Percentiles rank a stretch among this genome's conserved stretches.
These are phyloP conservation scores for Microsporum audouinii DNA, from an alignment of 2,329 filamentous ascomycete genomes.

Conservation along the genomic window DNA sequence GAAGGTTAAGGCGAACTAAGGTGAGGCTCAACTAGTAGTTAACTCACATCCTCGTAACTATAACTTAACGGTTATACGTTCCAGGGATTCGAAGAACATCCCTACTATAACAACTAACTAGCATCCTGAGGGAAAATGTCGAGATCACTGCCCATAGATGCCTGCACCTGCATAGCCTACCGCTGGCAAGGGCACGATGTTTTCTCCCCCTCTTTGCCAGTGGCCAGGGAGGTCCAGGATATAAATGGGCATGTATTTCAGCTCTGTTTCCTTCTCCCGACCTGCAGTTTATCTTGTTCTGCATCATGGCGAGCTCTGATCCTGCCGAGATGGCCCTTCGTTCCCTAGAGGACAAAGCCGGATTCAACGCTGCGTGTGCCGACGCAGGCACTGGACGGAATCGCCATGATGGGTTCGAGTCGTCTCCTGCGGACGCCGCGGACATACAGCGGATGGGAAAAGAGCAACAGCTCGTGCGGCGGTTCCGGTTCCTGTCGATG, in stretches of 20 bases:
- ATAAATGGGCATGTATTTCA: not conserved
- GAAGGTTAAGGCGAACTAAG: no score
- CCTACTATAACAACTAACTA: no score
- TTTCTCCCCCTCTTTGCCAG: no score
- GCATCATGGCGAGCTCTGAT: not conserved
- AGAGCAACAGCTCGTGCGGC: constrained; percentile 12
- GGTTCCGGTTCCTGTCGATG: constrained; percentile 11
- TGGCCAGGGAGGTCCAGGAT: not conserved
- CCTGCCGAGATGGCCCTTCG: not conserved
- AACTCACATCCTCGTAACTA: no score
- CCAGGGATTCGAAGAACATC: no score
- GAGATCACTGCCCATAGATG: not conserved
- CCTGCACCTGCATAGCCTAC: not conserved
- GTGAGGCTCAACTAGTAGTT: no score
- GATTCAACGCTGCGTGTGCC: not conserved
- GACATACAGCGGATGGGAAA: constrained; percentile 14
- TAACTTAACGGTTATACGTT: no score
- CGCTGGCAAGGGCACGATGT: no score
- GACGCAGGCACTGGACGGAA: constrained; percentile 6
- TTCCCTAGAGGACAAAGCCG: not conserved
- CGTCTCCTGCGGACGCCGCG: constrained; percentile 9
- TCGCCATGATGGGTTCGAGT: constrained; percentile 6
- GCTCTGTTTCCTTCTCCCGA: not conserved
- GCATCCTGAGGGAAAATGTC: not conserved
- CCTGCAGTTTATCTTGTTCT: not conserved